Evolutionary conservation across 208 protist species (phyloP).

Genomic region (Vickermania ingenoplastis): DNA sequence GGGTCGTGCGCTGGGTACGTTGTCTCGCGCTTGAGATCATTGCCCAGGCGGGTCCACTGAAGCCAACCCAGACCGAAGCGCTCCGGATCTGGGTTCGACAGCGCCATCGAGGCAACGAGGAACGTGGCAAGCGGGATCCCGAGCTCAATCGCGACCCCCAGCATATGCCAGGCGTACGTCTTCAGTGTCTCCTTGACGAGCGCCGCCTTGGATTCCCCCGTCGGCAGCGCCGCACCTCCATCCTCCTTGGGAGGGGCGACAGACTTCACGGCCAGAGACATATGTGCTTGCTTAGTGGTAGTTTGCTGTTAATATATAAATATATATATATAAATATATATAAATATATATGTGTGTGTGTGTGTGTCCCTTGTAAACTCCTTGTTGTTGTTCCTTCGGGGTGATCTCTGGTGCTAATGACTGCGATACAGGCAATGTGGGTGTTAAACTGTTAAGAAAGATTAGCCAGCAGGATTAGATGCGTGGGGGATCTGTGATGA

Average conservation of each 20-base stretch:
- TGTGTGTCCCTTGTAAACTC: neutral
- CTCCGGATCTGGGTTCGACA: slow-evolving; percentile 58
- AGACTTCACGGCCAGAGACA: too few species aligned
- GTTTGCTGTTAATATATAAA: slow-evolving; percentile 3
- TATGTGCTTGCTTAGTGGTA: slow-evolving; percentile 3
- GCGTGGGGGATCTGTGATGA: too few species aligned
- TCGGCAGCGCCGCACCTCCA: neutral
- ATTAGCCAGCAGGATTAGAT: too few species aligned
- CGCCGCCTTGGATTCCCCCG: slow-evolving; percentile 11
- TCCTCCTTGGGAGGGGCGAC: neutral
- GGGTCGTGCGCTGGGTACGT: slow-evolving; percentile 77
- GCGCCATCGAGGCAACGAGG: slow-evolving; percentile 35
- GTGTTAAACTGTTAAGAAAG: too few species aligned
- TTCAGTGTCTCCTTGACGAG: slow-evolving; percentile 32
- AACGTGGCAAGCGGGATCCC: slow-evolving; percentile 36
- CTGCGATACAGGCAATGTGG: too few species aligned
- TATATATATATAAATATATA: neutral
- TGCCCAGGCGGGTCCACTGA: slow-evolving; percentile 38
- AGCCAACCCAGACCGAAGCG: slow-evolving; percentile 74
- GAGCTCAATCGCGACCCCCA: slow-evolving; percentile 38
- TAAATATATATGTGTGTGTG: slow-evolving; percentile 1
- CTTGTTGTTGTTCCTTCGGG: neutral
- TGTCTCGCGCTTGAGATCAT: slow-evolving; percentile 56
- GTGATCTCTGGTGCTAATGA: too few species aligned
- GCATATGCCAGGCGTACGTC: slow-evolving; percentile 38